phyloP scores from a whole-genome alignment of 495 filamentous ascomycete genomes.

The Cudoniella acicularis region DNA sequence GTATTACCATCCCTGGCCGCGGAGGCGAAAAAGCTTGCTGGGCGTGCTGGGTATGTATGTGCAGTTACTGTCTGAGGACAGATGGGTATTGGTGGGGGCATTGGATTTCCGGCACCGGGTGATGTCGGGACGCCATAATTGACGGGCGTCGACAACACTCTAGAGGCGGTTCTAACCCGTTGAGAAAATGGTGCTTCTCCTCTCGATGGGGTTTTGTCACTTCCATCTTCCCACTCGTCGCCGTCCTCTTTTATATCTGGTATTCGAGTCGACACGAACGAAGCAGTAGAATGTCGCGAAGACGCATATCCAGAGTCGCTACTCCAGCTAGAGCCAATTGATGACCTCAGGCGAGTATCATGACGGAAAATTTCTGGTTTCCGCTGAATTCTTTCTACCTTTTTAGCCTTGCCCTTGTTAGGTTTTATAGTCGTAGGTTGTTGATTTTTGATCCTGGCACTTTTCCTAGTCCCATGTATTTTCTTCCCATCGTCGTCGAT shows the following conservation, averaged over 20 bases:
- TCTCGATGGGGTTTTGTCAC: neutral
- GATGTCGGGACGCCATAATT: neutral
- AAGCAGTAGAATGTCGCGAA: neutral
- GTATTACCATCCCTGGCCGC: neutral
- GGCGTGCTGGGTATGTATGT: neutral
- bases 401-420: neutral
- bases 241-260: neutral
- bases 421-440: neutral
- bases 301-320: neutral
- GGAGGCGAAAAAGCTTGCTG: neutral
- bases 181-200: neutral
- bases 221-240: neutral
- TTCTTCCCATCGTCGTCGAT: neutral
- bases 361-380: neutral
- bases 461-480: neutral
- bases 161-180: neutral
- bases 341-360: neutral
- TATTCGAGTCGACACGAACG: neutral
- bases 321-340: neutral
- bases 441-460: neutral
- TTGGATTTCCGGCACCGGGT: neutral
- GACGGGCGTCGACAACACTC: too few relatives aligned
- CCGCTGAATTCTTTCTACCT: neutral
- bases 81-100: neutral
- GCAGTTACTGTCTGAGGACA: neutral